phyloP scores from a whole-genome alignment of 106 monocot species.

The Dendrobium chrysotoxum region DNA sequence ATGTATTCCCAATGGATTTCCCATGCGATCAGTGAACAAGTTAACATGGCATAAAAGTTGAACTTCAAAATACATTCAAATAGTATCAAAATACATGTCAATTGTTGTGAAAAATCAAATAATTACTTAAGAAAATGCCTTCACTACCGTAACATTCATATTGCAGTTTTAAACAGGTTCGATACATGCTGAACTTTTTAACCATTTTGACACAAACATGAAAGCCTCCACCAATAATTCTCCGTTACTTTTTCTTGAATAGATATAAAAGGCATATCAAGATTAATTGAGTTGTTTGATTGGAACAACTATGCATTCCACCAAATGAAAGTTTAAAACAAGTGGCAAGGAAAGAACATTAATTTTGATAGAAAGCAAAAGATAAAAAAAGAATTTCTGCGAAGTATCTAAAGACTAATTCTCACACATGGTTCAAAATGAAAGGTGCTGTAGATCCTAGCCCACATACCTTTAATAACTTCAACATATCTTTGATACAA shows the following conservation, averaged over 20 bases:
- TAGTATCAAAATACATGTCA: background rate
- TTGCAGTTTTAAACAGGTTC: background rate
- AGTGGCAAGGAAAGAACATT: background rate
- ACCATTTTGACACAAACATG: background rate
- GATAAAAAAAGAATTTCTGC: background rate
- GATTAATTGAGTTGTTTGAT: background rate
- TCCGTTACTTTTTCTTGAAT: background rate
- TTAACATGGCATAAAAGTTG: background rate
- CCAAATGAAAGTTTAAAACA: background rate
- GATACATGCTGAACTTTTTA: slow-evolving; percentile 1
- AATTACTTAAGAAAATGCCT: background rate
- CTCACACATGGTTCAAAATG: background rate
- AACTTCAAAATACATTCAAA: background rate
- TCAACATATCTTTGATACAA: background rate
- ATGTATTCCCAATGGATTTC: background rate
- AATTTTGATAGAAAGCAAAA: background rate
- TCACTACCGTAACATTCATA: background rate
- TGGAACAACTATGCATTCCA: background rate
- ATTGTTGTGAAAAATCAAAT: background rate
- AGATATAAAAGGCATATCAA: background rate
- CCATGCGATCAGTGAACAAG: background rate
- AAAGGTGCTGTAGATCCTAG: background rate
- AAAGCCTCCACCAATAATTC: background rate
- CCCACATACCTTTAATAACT: background rate
- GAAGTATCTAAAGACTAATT: background rate